Evolutionary conservation across 257 asterid species (phyloP).

Genomic region (Solanum tarijense): DNA sequence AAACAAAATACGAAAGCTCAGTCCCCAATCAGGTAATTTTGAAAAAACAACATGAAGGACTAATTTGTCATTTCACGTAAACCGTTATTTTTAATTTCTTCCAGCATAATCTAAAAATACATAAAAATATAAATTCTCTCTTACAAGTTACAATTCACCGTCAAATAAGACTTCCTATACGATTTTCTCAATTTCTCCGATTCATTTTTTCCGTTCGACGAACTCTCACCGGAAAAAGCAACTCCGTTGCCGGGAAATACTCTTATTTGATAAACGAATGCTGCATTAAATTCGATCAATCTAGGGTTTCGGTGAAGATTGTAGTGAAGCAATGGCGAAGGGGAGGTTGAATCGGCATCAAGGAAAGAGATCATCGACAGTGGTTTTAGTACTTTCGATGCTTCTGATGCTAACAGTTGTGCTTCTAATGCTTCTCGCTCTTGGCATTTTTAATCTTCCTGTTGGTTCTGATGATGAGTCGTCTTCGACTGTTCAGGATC

Average conservation of each 20-base stretch:
- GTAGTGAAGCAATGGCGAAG: conserved; percentile 34
- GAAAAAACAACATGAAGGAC: neutral
- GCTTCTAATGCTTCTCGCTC: conserved; percentile 67
- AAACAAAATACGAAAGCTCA: neutral
- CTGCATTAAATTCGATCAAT: neutral
- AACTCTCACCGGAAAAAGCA: neutral
- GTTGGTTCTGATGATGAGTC: conserved; percentile 38
- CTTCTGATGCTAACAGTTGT: conserved; percentile 68
- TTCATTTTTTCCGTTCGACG: neutral
- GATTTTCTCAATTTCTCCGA: neutral
- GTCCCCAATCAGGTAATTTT: neutral
- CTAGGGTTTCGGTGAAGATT: neutral
- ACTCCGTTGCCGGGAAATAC: neutral
- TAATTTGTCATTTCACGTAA: neutral
- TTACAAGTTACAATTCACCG: neutral
- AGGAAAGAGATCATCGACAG: conserved; percentile 59
- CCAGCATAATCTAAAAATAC: neutral
- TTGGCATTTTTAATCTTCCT: conserved; percentile 78
- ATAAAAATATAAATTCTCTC: neutral
- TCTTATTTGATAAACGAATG: neutral
- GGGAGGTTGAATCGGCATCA: conserved; percentile 52
- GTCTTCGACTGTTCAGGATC: conserved; percentile 19
- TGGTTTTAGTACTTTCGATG: conserved; percentile 52
- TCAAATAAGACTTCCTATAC: neutral
- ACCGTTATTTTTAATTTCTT: neutral